Percentiles rank a stretch among this genome's conserved stretches.
Conservation (phyloP, 768 basidiomycete genomes). For the Termitomyces sp. region DNA sequence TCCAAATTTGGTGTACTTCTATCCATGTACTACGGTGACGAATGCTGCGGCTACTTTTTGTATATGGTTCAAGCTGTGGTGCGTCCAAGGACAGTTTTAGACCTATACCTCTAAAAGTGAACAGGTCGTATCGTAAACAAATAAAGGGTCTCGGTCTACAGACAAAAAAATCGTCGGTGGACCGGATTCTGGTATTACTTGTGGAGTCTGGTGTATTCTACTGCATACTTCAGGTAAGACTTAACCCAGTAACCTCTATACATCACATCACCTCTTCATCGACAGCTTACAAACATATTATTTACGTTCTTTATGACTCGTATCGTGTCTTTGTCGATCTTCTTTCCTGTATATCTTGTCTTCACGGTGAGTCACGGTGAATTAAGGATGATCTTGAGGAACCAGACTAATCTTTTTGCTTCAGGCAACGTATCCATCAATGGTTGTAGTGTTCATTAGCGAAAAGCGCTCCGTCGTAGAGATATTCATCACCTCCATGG, state of each 20-base stretch:
- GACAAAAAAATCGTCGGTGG: background rate
- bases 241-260: background rate
- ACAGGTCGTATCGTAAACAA: slow-evolving; percentile 2
- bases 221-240: background rate
- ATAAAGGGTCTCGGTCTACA: background rate
- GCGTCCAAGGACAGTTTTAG: background rate
- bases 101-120: background rate
- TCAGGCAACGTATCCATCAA: no score
- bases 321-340: background rate
- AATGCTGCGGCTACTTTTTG: background rate
- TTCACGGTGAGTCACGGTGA: background rate
- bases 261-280: background rate
- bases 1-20: background rate
- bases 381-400: background rate
- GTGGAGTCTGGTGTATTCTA: background rate
- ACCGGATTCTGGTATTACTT: background rate
- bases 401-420: no score
- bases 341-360: slow-evolving; percentile 5
- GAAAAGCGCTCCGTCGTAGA: no score
- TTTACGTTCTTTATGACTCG: background rate
- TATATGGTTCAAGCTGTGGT: no score
- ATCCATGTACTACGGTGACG: background rate
- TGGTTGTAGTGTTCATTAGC: no score
- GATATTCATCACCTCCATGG: no score
- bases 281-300: background rate